Base-by-base conservation (phyloP, 2,329 filamentous ascomycete genomes). In the Nemania sp. region DNA sequence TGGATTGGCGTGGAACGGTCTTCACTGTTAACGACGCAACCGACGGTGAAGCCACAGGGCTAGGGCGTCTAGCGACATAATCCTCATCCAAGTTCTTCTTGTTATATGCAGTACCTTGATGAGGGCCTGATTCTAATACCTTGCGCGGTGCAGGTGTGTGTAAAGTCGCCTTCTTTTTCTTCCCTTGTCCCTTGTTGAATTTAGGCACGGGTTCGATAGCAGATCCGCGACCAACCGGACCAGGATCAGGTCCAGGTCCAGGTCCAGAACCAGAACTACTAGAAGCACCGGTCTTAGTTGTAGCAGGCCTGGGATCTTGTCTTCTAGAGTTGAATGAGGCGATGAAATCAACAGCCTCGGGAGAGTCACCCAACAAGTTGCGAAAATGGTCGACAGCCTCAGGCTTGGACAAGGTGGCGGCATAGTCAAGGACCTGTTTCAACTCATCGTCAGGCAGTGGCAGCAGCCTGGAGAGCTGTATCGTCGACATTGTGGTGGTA, bases 401-500 rank as follows among this genome's bases (percentile, higher is more conserved):
- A 59, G 89, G 82, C 76, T 92, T 94, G 22, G 93, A 89, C 8
- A 98, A 86, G 0, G 90, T 91, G 41, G 88, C 84, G 2, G 93
- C 90, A 79, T 98, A 98, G 55, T 93, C 89, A 72, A 98, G 85
- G 51, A 98, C 87, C 77, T 98, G 93, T 76, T 90, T 88, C 35
- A 98, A 84, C 47, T 95, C 94, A 13, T 92, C 90, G 41, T 97
- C 90, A 41, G 97, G 94, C 11, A 98, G 85, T 7, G 94, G 93
- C 0, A 99, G 86, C 18, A 99, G 86, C 76, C 89, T 89, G 26
- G 90, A 89, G 7, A 99, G 88, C 77, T 94, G 93, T 56, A 91
- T 78, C 52, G 84, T 76, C 22, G 87, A 88, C 87, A 89, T 89
- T 56, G 20, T 26, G 20, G 29, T 15, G 26, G n/a, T 32, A 49